These are phyloP conservation scores for Nitzschia sp. DNA, from an alignment of 108 stramenopile genomes.

Conservation along the genomic window DNA sequence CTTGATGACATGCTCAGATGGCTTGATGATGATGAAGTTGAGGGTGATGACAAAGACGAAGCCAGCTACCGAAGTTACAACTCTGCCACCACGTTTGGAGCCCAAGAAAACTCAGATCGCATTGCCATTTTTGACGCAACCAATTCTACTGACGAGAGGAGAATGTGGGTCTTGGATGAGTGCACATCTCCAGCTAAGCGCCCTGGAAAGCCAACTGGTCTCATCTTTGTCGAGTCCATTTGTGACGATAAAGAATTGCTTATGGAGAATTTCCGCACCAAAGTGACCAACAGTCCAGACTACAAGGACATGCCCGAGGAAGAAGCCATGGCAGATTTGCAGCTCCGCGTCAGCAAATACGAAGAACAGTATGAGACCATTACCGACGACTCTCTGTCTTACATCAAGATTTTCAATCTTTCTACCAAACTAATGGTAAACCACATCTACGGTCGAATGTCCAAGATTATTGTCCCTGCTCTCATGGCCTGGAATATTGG, in stretches of 20 bases:
- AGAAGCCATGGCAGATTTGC: slow-evolving; percentile 83
- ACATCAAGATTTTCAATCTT: slow-evolving; percentile 93
- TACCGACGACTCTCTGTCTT: slow-evolving; percentile 86
- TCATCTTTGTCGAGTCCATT: slow-evolving; percentile 93
- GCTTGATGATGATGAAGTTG: slow-evolving; percentile 67
- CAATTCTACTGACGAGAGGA: slow-evolving; percentile 84
- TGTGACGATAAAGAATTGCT: slow-evolving; percentile 91
- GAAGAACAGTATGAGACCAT: slow-evolving; percentile 92
- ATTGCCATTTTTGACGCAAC: slow-evolving; percentile 97
- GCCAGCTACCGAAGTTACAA: neutral
- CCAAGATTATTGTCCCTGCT: slow-evolving; percentile 83
- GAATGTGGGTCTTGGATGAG: slow-evolving; percentile 78
- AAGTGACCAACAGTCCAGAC: slow-evolving; percentile 81
- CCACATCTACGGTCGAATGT: slow-evolving; percentile 82
- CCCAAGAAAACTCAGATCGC: slow-evolving; percentile 33
- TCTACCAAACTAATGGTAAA: slow-evolving; percentile 80
- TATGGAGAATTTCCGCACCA: slow-evolving; percentile 74
- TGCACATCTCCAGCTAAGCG: slow-evolving; percentile 62
- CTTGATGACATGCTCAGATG: slow-evolving; percentile 78
- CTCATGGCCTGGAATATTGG: slow-evolving; percentile 92
- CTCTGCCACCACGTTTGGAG: neutral
- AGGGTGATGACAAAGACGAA: slow-evolving; percentile 23
- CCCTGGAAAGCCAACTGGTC: slow-evolving; percentile 68
- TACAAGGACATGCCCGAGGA: slow-evolving; percentile 66
- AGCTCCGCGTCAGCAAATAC: slow-evolving; percentile 81